Base-by-base conservation (phyloP, 371 early-diverging fungal species). In the Syncephalastrum racemosum region DNA sequence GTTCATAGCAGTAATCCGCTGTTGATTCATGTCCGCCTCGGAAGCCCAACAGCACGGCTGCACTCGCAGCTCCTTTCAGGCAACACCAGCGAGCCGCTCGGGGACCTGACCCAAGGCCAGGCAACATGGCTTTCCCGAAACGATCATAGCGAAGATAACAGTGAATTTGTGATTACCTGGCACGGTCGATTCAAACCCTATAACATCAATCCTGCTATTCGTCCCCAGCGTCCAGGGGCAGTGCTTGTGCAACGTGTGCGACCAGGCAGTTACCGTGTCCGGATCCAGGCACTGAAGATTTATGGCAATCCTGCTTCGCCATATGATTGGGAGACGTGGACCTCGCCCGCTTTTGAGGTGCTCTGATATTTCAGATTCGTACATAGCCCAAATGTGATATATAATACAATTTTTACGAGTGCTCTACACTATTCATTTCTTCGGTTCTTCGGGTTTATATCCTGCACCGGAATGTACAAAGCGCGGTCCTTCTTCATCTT, bases 321-420 rank as follows among this genome's bases (percentile, higher is more conserved):
- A 20, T 18, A 50, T 3, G 59, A 63, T 46, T 63, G 64, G 64
- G 58, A 63, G 31, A 42, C 27, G 24, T 63, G 59, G 63, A 47
- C 42, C n/a, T 58, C 63, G 8, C 43, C n/a, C 16, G 52, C 48
- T 42, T 58, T 63, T 36, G 46, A 22, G 27, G 42, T 59, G 24
- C n/a, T 59, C 3, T 49, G 5, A 49, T 18, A 49, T 18, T 8
- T 25, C 12, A 31, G 36, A 31, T 31, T 5, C 2, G 36, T 31
- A 31, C 2, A 12, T 31, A 31, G 36, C 36, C 36, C 10, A 5
- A 8, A 31, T 31, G 36, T 31, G 36, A 31, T 8, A 31, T 31
- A 31, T 31, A 27, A 10, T 31, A 31, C 36, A 31, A 31, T 31
- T 31, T 31, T 31, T 10, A 31, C 2, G 36, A 31, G 36, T 31